A percentile compares a stretch with the other conserved stretches of the same genome.
These are phyloP conservation scores for Pharnaceum exiguum DNA, from an alignment of 148 eudicot species.

Conservation along the genomic window DNA sequence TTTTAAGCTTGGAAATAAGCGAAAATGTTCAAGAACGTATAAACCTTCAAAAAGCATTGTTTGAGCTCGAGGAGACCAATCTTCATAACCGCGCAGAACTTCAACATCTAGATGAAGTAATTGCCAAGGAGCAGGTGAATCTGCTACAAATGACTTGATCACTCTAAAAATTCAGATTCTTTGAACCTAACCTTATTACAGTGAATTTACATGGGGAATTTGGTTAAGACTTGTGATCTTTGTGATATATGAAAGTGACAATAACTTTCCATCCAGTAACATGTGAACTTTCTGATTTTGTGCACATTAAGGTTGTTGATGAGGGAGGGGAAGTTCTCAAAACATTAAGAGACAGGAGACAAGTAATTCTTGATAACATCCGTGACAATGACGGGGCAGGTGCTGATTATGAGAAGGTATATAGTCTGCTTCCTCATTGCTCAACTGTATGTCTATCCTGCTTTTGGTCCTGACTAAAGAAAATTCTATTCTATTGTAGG, in stretches of 20 bases:
- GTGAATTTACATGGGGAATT: too few relatives aligned
- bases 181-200: too few relatives aligned
- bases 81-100: constrained; percentile 63
- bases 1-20: constrained; percentile 69
- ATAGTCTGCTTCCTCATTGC: neutral
- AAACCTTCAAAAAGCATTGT: constrained; percentile 78
- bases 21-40: constrained; percentile 89
- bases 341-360: constrained; percentile 58
- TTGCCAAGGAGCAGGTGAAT: constrained; percentile 65
- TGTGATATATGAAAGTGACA: neutral
- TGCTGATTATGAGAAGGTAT: constrained; percentile 60
- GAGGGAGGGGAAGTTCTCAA: constrained; percentile 56
- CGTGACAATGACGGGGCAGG: constrained; percentile 88
- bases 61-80: constrained; percentile 81
- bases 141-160: neutral
- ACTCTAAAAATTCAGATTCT: too few relatives aligned
- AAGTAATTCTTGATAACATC: constrained; percentile 72
- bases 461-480: neutral
- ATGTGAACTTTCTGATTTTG: constrained; percentile 5
- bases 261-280: neutral
- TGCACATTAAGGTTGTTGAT: constrained; percentile 42
- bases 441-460: neutral
- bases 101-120: constrained; percentile 74
- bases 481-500: constrained; percentile 30
- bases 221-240: neutral